Evolutionary conservation across 257 asterid species (phyloP), one percentile per base, ranked within the genome.

Genomic region (Penstemon newberryi): DNA sequence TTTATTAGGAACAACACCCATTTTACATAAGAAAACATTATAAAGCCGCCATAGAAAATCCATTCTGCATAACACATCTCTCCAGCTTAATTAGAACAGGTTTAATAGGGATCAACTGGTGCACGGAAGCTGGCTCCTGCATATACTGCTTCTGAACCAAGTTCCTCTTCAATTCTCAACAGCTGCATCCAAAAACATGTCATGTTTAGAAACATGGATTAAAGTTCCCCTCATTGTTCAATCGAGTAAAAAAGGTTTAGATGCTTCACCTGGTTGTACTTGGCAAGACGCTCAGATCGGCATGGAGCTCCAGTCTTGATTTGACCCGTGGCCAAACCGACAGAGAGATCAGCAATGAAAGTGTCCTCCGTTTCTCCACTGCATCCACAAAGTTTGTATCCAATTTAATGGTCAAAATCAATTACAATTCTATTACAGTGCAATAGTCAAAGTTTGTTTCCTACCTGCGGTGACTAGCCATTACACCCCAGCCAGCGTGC

Each of bases 331-430:
- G 99, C 80, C 82, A 93, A 78, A 51, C 99, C 97, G 7, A 93
- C 99, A 5, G 99, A 72, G 11, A 93, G 97, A 82, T 93, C 99
- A 70, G 96, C 97, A 80, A 93, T 93, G 89, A 93, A 93, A 73
- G 99, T 90, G 77, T 93, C 99, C 85, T 93, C 99, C 0, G 97
- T 93, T 56, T 93, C 99, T 2, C 99, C 97, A 91, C 99, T 93
- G 84, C 80, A 78, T 54, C 12, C 33, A 67, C 39, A 42, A 60
- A 36, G 4, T 11, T 13, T 19, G 41, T 19, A 10, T 25, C 15
- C 36, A 44, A 47, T 71, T 15, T 5, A 51, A 12, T 57, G 1
- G 5, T 12, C 12, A 36, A 52, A 11, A 5, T 18, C 5, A 36
- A 37, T 2, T 15, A 12, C n/a, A 55, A 3, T 53, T 36, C 46